Evolutionary conservation across 257 asterid species (phyloP), one percentile per base, ranked within the genome.

Genomic region (Gentiana straminea): DNA sequence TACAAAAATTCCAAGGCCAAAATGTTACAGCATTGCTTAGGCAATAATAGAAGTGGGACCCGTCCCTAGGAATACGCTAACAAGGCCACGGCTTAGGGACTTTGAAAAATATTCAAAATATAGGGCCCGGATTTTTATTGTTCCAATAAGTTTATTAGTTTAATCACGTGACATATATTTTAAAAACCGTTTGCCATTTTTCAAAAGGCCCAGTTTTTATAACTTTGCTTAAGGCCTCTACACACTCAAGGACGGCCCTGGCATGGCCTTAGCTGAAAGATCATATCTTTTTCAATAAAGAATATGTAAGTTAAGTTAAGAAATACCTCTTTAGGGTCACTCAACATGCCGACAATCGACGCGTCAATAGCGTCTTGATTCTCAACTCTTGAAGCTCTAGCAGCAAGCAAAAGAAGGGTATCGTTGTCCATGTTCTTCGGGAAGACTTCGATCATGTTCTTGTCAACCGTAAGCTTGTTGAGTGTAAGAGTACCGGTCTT

Each of bases 281-380:
- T 41, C 9, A 41, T 4, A 41, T 9, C 33, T 3, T 4, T 57
- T 12, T 43, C 9, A 12, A 35, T 13, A 45, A 12, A 12, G 34
- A 2, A 35, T 49, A 15, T 24, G 8, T 24, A 61, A 33, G 5
- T 38, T 6, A 49, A 24, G 24, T 24, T 24, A 24, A 24, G 24
- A 24, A 24, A 24, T 70, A 83, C 95, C 92, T 81, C 85, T 60
- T 75, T 86, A 12, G 97, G 92, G 62, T 83, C 94, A 39, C 78
- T 38, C 43, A 89, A 69, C 92, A 83, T 89, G 60, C 73, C 73
- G 45, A 89, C 97, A 52, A 86, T 86, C 2, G 86, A 86, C 58
- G 97, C 85, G 79, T 89, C 97, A 10, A 89, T 86, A 1, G 97
- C 97, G 9, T 85, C 97, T 48, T 89, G 97, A 59, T 89, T 89